Evolutionary conservation across 345 rosid genomes (phyloP).

Genomic region (Salix arbutifolia): DNA sequence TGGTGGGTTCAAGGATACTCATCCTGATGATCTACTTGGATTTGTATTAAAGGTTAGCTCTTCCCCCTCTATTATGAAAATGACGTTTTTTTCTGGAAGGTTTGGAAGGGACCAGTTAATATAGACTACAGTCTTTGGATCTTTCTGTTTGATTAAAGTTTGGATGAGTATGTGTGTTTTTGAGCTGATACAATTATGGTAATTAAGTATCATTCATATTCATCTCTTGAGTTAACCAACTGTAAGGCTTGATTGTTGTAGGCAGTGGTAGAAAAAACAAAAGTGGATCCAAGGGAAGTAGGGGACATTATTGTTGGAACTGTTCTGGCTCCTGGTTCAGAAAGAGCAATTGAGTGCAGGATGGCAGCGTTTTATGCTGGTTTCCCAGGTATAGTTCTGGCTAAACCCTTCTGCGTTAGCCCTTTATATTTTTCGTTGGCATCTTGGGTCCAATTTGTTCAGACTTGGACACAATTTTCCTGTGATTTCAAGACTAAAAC

Average conservation of each 20-base stretch:
- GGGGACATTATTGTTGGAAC: conserved; percentile 96
- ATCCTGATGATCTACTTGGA: conserved; percentile 76
- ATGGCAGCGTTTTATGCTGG: conserved; percentile 95
- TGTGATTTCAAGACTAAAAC: not conserved
- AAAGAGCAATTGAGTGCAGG: conserved; percentile 77
- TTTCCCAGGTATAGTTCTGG: conserved; percentile 56
- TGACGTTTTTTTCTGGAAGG: not conserved
- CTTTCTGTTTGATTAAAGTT: no score
- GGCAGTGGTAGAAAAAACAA: conserved; percentile 73
- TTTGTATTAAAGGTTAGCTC: conserved; percentile 71
- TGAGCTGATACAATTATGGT: no score
- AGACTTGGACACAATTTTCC: not conserved
- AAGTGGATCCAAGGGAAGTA: conserved; percentile 72
- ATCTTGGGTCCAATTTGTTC: not conserved
- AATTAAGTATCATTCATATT: no score
- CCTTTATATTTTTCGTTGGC: not conserved
- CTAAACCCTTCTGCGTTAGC: not conserved
- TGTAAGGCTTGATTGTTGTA: conserved; percentile 18
- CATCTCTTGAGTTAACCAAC: no score
- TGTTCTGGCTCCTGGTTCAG: conserved; percentile 81
- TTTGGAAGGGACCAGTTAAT: not conserved
- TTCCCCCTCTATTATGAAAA: not conserved
- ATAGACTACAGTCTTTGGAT: not conserved
- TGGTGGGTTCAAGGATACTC: conserved; percentile 93
- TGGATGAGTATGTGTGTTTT: no score